Percentiles rank a stretch among this genome's conserved stretches.
phyloP scores from a whole-genome alignment of 306 rosid genomes.

The Castanea sativa region DNA sequence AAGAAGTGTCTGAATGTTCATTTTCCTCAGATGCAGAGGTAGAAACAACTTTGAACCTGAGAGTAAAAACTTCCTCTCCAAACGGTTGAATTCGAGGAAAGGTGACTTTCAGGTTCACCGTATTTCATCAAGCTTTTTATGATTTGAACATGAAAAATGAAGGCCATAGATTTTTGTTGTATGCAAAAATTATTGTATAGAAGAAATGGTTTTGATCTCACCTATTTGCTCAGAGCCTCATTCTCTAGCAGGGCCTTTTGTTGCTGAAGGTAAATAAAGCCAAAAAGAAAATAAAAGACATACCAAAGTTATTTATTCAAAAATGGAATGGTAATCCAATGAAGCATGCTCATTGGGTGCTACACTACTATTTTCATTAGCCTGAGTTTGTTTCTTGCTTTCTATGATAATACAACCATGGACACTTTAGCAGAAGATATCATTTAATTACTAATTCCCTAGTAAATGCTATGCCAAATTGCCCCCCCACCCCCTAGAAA shows the following conservation, averaged over 20 bases:
- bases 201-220: conserved; percentile 14
- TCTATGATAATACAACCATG: too few species aligned
- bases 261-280: too few species aligned
- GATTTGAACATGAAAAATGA: neutral
- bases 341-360: too few species aligned
- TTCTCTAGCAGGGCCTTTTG: conserved; percentile 42
- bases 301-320: too few species aligned
- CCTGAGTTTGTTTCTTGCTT: too few species aligned
- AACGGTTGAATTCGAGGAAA: conserved; percentile 28
- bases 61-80: conserved; percentile 28
- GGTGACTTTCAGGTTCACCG: conserved; percentile 24
- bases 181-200: neutral
- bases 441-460: neutral
- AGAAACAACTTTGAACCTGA: conserved; percentile 23
- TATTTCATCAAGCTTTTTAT: conserved; percentile 40
- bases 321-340: too few species aligned
- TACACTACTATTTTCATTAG: too few species aligned
- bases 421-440: neutral
- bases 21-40: conserved; percentile 34
- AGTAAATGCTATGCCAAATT: neutral
- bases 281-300: too few species aligned
- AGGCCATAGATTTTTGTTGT: neutral
- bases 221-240: conserved; percentile 54
- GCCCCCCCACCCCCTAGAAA: neutral
- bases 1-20: conserved; percentile 49